Base-by-base conservation (phyloP, 2,329 filamentous ascomycete genomes). In the Botrytis sinoallii region DNA sequence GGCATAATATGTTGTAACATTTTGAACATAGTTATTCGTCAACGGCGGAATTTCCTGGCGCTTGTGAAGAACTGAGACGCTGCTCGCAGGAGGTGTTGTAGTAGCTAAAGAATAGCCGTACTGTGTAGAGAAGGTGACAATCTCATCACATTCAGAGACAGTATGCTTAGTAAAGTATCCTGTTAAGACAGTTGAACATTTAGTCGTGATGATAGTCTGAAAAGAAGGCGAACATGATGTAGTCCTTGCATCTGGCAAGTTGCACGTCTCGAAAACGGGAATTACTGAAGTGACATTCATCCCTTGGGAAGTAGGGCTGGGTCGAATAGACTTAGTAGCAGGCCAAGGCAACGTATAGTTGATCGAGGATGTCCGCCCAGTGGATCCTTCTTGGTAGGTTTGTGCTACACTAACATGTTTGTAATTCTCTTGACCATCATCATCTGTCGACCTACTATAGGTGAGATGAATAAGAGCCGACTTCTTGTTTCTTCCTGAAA, bases 91-190 rank as follows among this genome's bases (percentile, higher is more conserved):
- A 48, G 60, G 35, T 10, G 74, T 75, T 16, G 73, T 70, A 16
- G 76, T 78, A 25, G 72, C 71, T 42, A 80, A 35, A 61, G 75
- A 68, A 68, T 77, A 79, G 55, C 68, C 74, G 38, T 70, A 77
- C 6, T 76, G 74, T 12, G 78, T 77, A 22, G 79, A 79, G 65
- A 80, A 80, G 14, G 78, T 79, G 25, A 79, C 70, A 29, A 71
- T 78, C 69, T 79, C 75, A 44, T 72, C 57, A 57, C 78, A 80
- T n/a, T 79, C 76, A 7, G 64, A 79, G 38, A 79, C 70, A 2
- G 77, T 78, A 40, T 77, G 57, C 25, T 25, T 71, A 14, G 70
- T 71, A 5, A 75, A 77, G 52, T 78, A 80, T 40, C 76, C 78
- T 32, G 73, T 77, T 20, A 80, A 63, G 14, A 78, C 67, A 18